Conservation (phyloP, 2,329 filamentous ascomycete genomes). For the Bipolaris zeicola region DNA sequence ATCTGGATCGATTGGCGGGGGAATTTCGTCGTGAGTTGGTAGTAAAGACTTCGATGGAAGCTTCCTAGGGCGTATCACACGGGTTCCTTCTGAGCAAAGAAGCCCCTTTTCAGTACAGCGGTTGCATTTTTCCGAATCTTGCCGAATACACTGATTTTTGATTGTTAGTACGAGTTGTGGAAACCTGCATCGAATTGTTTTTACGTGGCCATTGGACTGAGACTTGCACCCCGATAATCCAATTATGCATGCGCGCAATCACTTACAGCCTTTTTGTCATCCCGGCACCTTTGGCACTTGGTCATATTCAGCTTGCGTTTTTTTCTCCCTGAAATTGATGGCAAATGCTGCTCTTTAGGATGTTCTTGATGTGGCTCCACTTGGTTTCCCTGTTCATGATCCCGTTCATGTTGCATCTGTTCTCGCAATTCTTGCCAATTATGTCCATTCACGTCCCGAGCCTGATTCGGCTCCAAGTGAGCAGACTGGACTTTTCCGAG, state of each 20-base stretch:
- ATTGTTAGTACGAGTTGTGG: not conserved
- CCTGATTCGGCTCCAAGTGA: not conserved
- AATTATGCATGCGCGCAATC: not conserved
- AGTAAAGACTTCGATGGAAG: not conserved
- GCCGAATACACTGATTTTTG: not conserved
- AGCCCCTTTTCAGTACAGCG: conserved; percentile 6
- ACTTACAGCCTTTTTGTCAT: not conserved
- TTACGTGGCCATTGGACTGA: not conserved
- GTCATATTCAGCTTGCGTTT: not conserved
- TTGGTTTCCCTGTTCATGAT: not conserved
- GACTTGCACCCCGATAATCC: not conserved
- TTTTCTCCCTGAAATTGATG: not conserved
- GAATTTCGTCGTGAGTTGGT: no score
- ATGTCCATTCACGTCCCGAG: not conserved
- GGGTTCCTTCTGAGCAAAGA: conserved; percentile 5
- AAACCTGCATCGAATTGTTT: not conserved
- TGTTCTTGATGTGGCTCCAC: no score
- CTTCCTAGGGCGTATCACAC: not conserved
- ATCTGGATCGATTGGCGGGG: not conserved
- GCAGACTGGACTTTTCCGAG: no score
- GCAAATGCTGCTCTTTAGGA: not conserved
- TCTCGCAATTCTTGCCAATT: not conserved
- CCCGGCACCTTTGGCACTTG: conserved; percentile 1
- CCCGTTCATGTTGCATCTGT: not conserved
- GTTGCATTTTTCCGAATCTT: not conserved